Percentiles rank a stretch among this genome's conserved stretches.
Evolutionary conservation across 306 rosid genomes (phyloP).

Genomic region (Hippophae gyantsensis): DNA sequence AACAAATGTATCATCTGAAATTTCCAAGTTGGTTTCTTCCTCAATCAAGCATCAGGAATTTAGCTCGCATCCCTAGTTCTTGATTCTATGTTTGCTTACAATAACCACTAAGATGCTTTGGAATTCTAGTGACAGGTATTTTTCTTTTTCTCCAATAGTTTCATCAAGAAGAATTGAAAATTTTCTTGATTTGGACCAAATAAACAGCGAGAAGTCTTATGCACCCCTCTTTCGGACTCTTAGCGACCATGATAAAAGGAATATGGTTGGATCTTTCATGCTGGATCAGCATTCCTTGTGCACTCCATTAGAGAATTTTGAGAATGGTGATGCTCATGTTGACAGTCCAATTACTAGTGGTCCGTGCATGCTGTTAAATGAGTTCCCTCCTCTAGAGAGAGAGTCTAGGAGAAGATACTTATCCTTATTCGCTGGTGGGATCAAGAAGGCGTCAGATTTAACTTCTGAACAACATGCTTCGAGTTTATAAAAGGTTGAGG

Average conservation of each 20-base stretch:
- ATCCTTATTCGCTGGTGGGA: slow-evolving; percentile 9
- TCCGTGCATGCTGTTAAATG: slow-evolving; percentile 21
- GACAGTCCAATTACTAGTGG: slow-evolving; percentile 12
- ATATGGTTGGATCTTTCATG: slow-evolving; percentile 28
- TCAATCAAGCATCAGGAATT: no score
- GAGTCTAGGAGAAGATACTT: slow-evolving; percentile 17
- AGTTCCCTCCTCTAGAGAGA: slow-evolving; percentile 15
- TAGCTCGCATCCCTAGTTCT: no score
- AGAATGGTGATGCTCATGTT: slow-evolving; percentile 25
- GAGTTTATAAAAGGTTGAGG: slow-evolving; percentile 12
- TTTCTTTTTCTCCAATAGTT: slow-evolving; percentile 30
- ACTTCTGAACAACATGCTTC: slow-evolving; percentile 22
- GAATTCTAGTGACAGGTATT: slow-evolving; percentile 6
- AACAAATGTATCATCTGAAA: no score
- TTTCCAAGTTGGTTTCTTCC: no score
- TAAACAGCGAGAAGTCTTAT: slow-evolving; percentile 29
- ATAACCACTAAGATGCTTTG: slow-evolving; percentile 12
- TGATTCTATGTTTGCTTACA: neutral
- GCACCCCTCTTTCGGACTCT: slow-evolving; percentile 36
- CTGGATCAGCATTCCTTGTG: slow-evolving; percentile 24
- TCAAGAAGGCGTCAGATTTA: slow-evolving; percentile 18
- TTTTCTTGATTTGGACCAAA: slow-evolving; percentile 64
- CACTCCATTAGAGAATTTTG: slow-evolving; percentile 27
- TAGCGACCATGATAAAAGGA: slow-evolving; percentile 42
- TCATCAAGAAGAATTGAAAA: slow-evolving; percentile 85